Conservation (phyloP, 2,329 filamentous ascomycete species). For the Furcasterigmium sp. region DNA sequence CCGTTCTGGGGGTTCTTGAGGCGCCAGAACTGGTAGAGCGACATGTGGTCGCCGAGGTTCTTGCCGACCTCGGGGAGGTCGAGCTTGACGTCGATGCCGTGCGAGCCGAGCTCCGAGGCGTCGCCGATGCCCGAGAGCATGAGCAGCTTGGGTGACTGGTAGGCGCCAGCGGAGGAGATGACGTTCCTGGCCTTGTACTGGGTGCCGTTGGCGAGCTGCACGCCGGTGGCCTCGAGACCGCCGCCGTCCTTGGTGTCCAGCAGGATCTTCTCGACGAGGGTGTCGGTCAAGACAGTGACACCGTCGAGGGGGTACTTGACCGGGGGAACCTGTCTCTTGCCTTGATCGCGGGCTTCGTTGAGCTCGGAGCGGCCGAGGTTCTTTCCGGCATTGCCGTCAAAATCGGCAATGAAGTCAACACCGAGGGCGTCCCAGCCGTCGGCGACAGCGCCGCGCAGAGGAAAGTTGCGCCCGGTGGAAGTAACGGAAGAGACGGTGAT, state of each 20-base stretch:
- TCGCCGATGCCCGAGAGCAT: constrained; percentile 46
- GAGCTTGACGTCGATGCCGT: constrained; percentile 41
- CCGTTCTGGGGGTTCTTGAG: constrained; percentile 15
- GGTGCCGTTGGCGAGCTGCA: constrained; percentile 36
- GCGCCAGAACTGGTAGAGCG: constrained; percentile 19
- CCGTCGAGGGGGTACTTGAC: constrained; percentile 17
- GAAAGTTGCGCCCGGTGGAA: constrained; percentile 27
- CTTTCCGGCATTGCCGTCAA: constrained; percentile 19
- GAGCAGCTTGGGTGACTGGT: constrained; percentile 46
- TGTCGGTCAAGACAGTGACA: constrained; percentile 17
- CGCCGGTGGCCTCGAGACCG: constrained; percentile 37
- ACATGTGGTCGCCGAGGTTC: constrained; percentile 35
- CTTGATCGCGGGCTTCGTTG: constrained; percentile 17
- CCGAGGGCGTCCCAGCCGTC: constrained; percentile 35
- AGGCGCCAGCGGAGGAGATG: constrained; percentile 42
- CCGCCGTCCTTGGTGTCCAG: constrained; percentile 12
- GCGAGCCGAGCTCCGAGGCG: constrained; percentile 30
- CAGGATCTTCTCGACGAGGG: constrained; percentile 15
- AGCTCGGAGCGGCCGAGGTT: constrained; percentile 26
- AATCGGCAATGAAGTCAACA: constrained; percentile 16
- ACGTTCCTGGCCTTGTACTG: constrained; percentile 35
- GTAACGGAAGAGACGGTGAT: constrained; percentile 23
- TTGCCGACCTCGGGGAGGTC: constrained; percentile 59
- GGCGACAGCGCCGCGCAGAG: constrained; percentile 25
- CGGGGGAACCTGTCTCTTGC: constrained; percentile 17